Percentiles rank a stretch among this genome's conserved stretches.
These are phyloP conservation scores for Rhodotorula sp. DNA, from an alignment of 1,284 basidiomycete genomes.

Conservation along the genomic window DNA sequence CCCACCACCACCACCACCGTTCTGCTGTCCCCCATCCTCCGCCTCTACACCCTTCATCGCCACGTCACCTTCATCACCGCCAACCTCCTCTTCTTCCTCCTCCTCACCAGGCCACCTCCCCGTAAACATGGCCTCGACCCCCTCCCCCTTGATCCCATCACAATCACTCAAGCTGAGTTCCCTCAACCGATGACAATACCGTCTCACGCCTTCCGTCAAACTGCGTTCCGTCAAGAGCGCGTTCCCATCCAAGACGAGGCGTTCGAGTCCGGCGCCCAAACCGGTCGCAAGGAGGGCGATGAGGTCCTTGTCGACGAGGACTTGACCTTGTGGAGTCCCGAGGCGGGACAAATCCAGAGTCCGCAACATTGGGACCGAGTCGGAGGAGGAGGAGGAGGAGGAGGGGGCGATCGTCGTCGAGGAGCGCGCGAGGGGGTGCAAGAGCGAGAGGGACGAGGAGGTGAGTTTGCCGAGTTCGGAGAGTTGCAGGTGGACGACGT, in stretches of 20 bases:
- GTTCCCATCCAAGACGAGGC: slow-evolving; percentile 58
- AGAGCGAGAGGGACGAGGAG: slow-evolving; percentile 54
- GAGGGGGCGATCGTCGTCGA: not conserved
- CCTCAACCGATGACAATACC: slow-evolving; percentile 58
- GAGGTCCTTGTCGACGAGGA: slow-evolving; percentile 61
- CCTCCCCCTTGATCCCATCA: slow-evolving; percentile 65
- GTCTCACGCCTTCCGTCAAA: slow-evolving; percentile 63
- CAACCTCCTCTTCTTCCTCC: not conserved
- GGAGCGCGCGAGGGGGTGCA: slow-evolving; percentile 35
- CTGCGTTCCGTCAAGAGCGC: slow-evolving; percentile 59
- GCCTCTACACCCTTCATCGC: not conserved
- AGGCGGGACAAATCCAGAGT: slow-evolving; percentile 65
- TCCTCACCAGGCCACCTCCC: slow-evolving; percentile 14
- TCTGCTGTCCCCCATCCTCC: not conserved
- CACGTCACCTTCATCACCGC: not conserved
- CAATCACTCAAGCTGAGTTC: slow-evolving; percentile 62
- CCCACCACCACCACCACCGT: too few relatives aligned
- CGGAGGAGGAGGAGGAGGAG: not conserved
- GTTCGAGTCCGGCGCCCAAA: slow-evolving; percentile 57
- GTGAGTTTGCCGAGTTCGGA: slow-evolving; percentile 73
- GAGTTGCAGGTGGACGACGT: slow-evolving; percentile 69
- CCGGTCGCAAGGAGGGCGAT: slow-evolving; percentile 57
- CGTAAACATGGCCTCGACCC: slow-evolving; percentile 66
- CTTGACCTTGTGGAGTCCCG: slow-evolving; percentile 45
- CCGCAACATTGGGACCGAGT: slow-evolving; percentile 48